phyloP scores from a whole-genome alignment of 495 filamentous ascomycete species.

The Penicillium angulare region DNA sequence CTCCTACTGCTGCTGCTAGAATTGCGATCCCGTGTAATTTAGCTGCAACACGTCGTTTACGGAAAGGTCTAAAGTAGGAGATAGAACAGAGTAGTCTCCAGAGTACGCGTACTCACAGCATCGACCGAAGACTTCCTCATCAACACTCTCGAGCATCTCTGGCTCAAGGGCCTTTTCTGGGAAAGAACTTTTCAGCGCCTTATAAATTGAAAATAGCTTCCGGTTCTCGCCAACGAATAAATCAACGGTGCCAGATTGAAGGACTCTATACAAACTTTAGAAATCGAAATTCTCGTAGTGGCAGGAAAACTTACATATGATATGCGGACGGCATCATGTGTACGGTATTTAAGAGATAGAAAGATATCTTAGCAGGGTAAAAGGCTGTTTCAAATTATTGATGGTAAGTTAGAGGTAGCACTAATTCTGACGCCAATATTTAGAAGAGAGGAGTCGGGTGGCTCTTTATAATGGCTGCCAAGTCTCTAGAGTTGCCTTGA shows the following conservation, averaged over 20 bases:
- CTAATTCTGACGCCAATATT: too few relatives aligned
- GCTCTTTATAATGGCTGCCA: constrained; percentile 1
- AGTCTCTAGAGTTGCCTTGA: neutral
- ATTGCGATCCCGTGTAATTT: neutral
- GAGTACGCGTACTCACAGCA: constrained; percentile 19
- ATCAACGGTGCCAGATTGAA: constrained; percentile 4
- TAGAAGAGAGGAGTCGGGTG: constrained; percentile 1
- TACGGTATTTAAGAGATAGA: constrained; percentile 1
- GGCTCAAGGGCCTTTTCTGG: constrained; percentile 1
- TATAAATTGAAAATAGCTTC: constrained; percentile 11
- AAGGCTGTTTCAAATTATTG: too few relatives aligned
- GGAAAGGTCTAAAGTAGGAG: neutral
- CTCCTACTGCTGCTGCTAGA: too few relatives aligned
- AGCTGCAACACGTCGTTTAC: neutral
- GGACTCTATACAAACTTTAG: neutral
- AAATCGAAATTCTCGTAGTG: neutral
- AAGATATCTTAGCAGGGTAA: neutral
- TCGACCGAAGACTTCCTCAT: constrained; percentile 15
- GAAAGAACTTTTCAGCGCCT: constrained; percentile 4
- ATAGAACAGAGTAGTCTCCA: constrained; percentile 17
- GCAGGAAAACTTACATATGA: constrained; percentile 2
- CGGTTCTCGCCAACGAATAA: constrained; percentile 3
- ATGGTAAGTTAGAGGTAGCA: too few relatives aligned
- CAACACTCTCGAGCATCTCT: constrained; percentile 7
- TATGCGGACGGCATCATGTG: constrained; percentile 4